A percentile compares a stretch with the other conserved stretches of the same genome.
phyloP scores from a whole-genome alignment of 139 green algal species.

The Zygnema cylindricum region DNA sequence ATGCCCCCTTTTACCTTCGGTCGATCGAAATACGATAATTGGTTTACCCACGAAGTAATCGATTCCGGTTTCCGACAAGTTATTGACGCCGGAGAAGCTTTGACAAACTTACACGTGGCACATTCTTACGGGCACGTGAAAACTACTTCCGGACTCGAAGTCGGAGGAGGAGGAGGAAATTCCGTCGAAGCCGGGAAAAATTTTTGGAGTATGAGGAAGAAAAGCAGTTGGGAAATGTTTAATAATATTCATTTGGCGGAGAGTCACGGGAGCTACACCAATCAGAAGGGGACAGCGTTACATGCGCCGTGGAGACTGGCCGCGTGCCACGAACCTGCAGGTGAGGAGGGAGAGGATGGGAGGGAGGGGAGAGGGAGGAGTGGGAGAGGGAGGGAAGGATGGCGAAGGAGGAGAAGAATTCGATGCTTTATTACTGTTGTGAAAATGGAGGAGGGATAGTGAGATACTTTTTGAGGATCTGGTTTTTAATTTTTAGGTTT shows the following conservation, averaged over 20 bases:
- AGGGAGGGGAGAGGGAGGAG: too few relatives aligned
- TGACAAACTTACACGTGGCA: constrained; percentile 48
- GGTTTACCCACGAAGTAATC: constrained; percentile 46
- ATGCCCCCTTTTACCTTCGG: constrained; percentile 49
- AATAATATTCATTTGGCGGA: constrained; percentile 48
- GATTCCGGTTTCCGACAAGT: constrained; percentile 12
- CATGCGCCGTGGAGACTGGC: constrained; percentile 40
- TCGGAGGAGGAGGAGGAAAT: neutral
- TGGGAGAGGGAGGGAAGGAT: too few relatives aligned
- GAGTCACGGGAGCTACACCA: constrained; percentile 39
- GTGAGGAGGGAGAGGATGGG: neutral
- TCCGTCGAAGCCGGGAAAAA: neutral
- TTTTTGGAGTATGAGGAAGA: constrained; percentile 50
- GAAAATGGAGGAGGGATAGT: too few relatives aligned
- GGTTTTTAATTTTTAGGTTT: too few relatives aligned
- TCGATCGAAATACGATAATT: constrained; percentile 49
- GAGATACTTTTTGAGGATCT: too few relatives aligned
- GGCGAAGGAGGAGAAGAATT: too few relatives aligned
- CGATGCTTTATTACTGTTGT: too few relatives aligned
- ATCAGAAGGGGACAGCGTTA: constrained; percentile 50
- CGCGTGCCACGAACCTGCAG: constrained; percentile 35
- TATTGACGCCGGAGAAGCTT: constrained; percentile 44
- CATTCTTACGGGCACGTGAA: constrained; percentile 50
- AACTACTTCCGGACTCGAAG: neutral
- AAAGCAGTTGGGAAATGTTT: constrained; percentile 45